Evolutionary conservation across 2,329 filamentous ascomycete species (phyloP), one percentile per base, ranked within the genome.

Genomic region (Fusarium miscanthi): DNA sequence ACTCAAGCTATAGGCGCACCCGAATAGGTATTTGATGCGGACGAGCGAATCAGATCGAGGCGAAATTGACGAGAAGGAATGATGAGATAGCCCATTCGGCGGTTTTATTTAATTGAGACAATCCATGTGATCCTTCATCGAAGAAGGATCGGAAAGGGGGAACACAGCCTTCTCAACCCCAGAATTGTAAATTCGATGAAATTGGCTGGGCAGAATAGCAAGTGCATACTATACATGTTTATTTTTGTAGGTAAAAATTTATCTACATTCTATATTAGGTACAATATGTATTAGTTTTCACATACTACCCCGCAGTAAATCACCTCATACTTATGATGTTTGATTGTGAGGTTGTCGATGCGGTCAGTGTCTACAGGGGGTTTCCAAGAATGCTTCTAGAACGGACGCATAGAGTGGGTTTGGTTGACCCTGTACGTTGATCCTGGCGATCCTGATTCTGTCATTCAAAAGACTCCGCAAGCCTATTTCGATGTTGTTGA

Each of bases 41-140:
- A 27, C n/a, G 27, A 40, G 19, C 64, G 30, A 70, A 72, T 66
- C 56, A 70, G n/a, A 57, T 35, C 17, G 19, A 51, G 27, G 21
- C 8, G 33, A 33, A 38, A 45, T 33, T 51, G 46, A 31, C 19
- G n/a, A 63, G 53, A 41, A 72, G 63, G 54, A 69, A 60, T 57
- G 57, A n/a, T 53, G 31, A 52, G 25, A 59, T 19, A 41, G 27
- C 35, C 56, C 35, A 49, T 70, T 56, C 31, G 46, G 38, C 40
- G 38, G 14, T 62, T 56, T 57, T 70, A 27, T 48, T 43, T 62
- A 73, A 40, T 41, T 63, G 65, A 72, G 70, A 70, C 65, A 58
- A 69, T 70, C 35, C 57, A 31, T 27, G 52, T 71, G 54, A 62
- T 73, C 70, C 53, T 63, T 60, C 57, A 31, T 42, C 31, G 33